Evolutionary conservation across 495 filamentous ascomycete species (phyloP), one percentile per base, ranked within the genome.

Genomic region (Aspergillus sclerotioniger): DNA sequence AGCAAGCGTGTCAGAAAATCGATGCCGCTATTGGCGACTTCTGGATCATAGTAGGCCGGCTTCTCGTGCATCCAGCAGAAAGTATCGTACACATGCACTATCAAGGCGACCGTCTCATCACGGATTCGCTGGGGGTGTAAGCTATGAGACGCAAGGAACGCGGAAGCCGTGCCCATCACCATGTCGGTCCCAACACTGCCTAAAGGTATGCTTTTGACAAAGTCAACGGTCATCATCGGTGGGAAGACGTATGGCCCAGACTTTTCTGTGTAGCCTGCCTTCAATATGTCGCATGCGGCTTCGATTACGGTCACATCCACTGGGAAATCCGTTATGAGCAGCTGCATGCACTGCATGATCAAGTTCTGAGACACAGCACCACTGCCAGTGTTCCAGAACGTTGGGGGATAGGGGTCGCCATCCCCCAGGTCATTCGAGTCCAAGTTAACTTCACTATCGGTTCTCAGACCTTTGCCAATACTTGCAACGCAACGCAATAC

Each of bases 391-490:
- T 78, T 78, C 88, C 89, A 91, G 63, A 84, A 89, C 9, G 71
- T 75, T 4, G 75, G 67, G 10, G 74, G 71, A 20, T 75, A 70
- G n/a, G 72, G 64, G 31, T 70, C 60, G 29, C 57, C 64, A 17
- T 71, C 68, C 8, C 64, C 58, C 7, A 78, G 74, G 17, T 72
- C 69, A 20, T 87, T 84, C 19, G 63, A 87, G 47, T 95, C 88
- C 29, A 95, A 79, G 17, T 84, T 76, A 8, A 83, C 72, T 55
- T 95, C 90, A 35, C 84, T 80, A 13, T 89, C 86, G 6, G 81
- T 78, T 62, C 93, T 89, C 39, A 93, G 72, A n/a, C 89, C 90
- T 63, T 84, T 90, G 10, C 88, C 92, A 62, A 97, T 88, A 51
- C 82, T 87, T 33, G 80, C 77, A 21, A 97, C 78, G 61, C 89